Conservation (phyloP, 495 filamentous ascomycete species). For the Talaromyces proteolyticus region DNA sequence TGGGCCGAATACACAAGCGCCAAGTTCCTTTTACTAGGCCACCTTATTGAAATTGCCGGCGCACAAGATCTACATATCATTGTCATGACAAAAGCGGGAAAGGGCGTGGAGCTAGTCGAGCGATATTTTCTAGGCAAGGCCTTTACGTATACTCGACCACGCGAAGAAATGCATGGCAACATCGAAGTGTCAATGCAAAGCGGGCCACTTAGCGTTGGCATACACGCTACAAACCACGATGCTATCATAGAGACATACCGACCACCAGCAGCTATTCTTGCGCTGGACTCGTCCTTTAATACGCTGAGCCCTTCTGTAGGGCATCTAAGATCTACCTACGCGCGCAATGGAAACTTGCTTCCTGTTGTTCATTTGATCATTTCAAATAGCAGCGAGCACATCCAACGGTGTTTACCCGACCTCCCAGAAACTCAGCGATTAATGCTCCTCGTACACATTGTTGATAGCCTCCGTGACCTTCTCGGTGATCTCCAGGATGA, state of each 20-base stretch:
- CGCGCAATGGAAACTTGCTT: conserved; percentile 31
- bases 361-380: conserved; percentile 50
- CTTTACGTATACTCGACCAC: conserved; percentile 35
- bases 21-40: conserved; percentile 51
- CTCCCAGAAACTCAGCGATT: conserved; percentile 30
- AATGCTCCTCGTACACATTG: conserved; percentile 30
- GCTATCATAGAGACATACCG: conserved; percentile 30
- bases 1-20: conserved; percentile 53
- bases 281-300: conserved; percentile 44
- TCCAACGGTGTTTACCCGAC: conserved; percentile 45
- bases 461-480: conserved; percentile 30
- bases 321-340: conserved; percentile 35
- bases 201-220: conserved; percentile 39
- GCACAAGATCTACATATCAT: conserved; percentile 38
- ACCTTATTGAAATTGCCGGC: conserved; percentile 40
- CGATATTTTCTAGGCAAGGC: conserved; percentile 45
- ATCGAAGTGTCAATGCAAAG: conserved; percentile 29
- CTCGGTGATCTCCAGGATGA: conserved; percentile 44
- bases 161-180: conserved; percentile 28
- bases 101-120: conserved; percentile 43
- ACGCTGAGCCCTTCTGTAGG: conserved; percentile 32
- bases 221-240: conserved; percentile 37
- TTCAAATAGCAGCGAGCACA: conserved; percentile 50
- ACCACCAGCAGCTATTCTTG: conserved; percentile 44
- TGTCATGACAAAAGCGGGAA: conserved; percentile 35